phyloP scores from a whole-genome alignment of 2,329 filamentous ascomycete species.

The Fusarium albidum region DNA sequence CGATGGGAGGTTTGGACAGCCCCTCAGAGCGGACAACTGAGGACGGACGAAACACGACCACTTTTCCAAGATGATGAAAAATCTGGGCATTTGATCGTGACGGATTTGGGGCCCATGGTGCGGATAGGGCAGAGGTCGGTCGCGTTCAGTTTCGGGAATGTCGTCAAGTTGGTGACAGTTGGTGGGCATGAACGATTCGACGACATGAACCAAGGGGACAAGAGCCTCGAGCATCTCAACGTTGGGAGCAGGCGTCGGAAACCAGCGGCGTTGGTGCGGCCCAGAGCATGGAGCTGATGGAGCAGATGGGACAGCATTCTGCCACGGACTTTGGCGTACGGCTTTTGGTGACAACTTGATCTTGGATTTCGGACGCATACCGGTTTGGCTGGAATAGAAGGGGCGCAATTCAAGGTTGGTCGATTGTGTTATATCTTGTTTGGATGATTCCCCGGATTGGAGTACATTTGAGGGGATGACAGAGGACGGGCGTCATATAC shows the following conservation, averaged over 20 bases:
- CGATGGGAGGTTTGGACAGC: slow-evolving; percentile 65
- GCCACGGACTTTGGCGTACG: slow-evolving; percentile 9
- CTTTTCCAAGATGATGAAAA: slow-evolving; percentile 52
- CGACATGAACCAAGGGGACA: slow-evolving; percentile 50
- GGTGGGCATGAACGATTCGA: slow-evolving; percentile 71
- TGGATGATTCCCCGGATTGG: slow-evolving; percentile 11
- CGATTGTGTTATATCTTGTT: slow-evolving; percentile 19
- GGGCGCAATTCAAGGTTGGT: slow-evolving; percentile 29
- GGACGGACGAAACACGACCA: slow-evolving; percentile 55
- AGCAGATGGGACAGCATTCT: neutral
- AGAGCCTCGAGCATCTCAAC: slow-evolving; percentile 44
- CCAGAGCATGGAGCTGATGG: slow-evolving; percentile 35
- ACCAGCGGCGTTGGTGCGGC: slow-evolving; percentile 33
- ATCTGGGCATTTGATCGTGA: slow-evolving; percentile 68
- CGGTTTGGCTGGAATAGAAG: slow-evolving; percentile 25
- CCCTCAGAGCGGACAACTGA: slow-evolving; percentile 53
- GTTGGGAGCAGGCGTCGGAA: slow-evolving; percentile 51
- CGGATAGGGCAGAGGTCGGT: slow-evolving; percentile 70
- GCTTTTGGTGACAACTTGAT: neutral
- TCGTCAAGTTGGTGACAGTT: slow-evolving; percentile 74
- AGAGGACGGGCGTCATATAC: slow-evolving; percentile 9
- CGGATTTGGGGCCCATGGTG: slow-evolving; percentile 70
- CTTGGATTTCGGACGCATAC: slow-evolving; percentile 11
- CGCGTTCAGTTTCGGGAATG: slow-evolving; percentile 76
- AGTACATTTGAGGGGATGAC: slow-evolving; percentile 2